Percentiles rank a stretch among this genome's conserved stretches.
phyloP scores from a whole-genome alignment of 495 filamentous ascomycete species.

The Pseudomonodictys pantanalensis region DNA sequence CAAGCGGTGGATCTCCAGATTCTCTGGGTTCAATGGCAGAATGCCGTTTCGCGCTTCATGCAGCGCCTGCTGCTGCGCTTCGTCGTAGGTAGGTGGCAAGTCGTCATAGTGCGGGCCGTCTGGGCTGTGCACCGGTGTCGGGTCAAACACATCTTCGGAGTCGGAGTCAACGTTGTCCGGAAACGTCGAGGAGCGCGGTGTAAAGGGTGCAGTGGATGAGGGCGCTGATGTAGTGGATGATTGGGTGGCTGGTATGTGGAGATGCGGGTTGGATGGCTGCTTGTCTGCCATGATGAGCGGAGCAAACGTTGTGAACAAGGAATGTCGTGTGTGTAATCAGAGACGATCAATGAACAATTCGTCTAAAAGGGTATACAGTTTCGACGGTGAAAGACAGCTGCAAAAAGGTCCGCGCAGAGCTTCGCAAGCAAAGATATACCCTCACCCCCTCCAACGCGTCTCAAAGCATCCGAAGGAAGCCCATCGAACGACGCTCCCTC shows the following conservation, averaged over 20 bases:
- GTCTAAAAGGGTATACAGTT: too few species aligned
- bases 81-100: conserved; percentile 30
- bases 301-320: too few species aligned
- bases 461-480: too few species aligned
- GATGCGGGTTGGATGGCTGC: not conserved
- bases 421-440: too few species aligned
- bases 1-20: conserved; percentile 25
- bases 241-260: conserved; percentile 13
- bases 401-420: too few species aligned
- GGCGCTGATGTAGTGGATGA: not conserved
- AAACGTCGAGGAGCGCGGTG: conserved; percentile 27
- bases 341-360: too few species aligned
- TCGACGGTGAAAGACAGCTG: too few species aligned
- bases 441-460: too few species aligned
- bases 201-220: conserved; percentile 16
- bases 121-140: conserved; percentile 24
- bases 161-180: conserved; percentile 23
- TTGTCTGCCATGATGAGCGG: conserved; percentile 18
- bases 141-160: conserved; percentile 22
- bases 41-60: conserved; percentile 12
- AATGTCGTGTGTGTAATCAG: too few species aligned
- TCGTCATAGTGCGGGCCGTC: conserved; percentile 31
- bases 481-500: too few species aligned
- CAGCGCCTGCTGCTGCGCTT: conserved; percentile 29
- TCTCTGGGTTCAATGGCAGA: conserved; percentile 5